Base-by-base conservation (phyloP, 2,329 filamentous ascomycete genomes). In the Boeremia lycopersici region DNA sequence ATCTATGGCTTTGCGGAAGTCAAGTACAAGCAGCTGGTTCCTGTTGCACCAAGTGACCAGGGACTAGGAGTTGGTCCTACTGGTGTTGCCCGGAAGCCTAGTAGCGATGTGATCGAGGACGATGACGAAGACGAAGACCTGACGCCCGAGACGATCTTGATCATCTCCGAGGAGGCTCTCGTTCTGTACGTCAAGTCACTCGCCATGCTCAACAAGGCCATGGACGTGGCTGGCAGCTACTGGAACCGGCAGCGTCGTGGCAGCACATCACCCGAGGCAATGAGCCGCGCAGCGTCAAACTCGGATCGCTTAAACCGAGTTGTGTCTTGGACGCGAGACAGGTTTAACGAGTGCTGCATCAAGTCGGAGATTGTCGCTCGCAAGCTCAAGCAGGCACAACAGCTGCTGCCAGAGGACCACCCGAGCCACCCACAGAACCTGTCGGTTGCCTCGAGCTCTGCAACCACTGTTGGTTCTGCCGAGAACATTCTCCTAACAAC, bases 1-100 rank as follows among this genome's bases (percentile, higher is more conserved):
- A 93, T 99, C 2, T 99, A 93, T 73, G 93, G 93, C 3, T 98
- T 99, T 75, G 95, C 95, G 6, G 93, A 99, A 77, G 93, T 99
- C 70, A 99, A 99, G 76, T 97, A 96, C 77, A 95, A 96, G 75
- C 95, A 99, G 75, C 83, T 99, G n/a, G 86, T 97, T 44, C 95
- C 95, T 3, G 79, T 95, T 39, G 87, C 91, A 1, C 95, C 93
- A 1, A 84, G 84, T 62, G 86, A 90, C 43, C 86, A 89, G 62
- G 86, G 86, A 6, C 81, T 91, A 4, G 87, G 88, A 6, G 78
- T 81, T 38, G 78, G 77, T 44, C 73, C 75, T 46, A 86, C 87
- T 12, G 74, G 83, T n/a, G 77, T 74, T 40, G 66, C 58, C 26
- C 58, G 71, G 34, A 72, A 70, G 54, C 68, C 68, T n/a, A 69